phyloP scores from a whole-genome alignment of 2,329 filamentous ascomycete genomes.

The Paraphoma chrysanthemicola region DNA sequence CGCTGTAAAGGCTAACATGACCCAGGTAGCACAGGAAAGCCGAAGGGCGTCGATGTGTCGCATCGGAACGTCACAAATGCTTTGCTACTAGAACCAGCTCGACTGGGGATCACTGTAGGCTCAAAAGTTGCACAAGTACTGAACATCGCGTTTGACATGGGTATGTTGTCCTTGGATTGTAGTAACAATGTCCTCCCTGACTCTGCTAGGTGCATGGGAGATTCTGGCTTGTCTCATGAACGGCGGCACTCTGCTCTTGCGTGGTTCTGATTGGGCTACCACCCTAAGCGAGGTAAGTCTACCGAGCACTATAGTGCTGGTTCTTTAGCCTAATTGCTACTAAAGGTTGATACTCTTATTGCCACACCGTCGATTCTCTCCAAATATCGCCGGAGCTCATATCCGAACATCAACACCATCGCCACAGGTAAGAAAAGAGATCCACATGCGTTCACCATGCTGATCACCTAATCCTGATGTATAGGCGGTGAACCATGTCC shows the following conservation, averaged over 20 bases:
- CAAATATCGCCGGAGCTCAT: conserved; percentile 56
- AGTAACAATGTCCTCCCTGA: not conserved
- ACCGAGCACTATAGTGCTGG: not conserved
- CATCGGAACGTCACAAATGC: conserved; percentile 64
- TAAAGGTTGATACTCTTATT: conserved; percentile 60
- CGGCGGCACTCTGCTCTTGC: conserved; percentile 62
- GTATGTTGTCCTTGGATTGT: conserved; percentile 28
- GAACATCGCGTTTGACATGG: conserved; percentile 68
- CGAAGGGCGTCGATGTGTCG: conserved; percentile 66
- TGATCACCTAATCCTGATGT: not conserved
- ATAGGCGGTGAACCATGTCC: conserved; percentile 58
- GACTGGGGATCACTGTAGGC: conserved; percentile 58
- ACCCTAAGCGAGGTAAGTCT: conserved; percentile 55
- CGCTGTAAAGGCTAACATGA: not conserved
- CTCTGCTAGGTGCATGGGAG: conserved; percentile 62
- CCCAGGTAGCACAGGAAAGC: conserved; percentile 60
- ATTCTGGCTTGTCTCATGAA: conserved; percentile 65
- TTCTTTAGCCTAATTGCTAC: not conserved
- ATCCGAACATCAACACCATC: conserved; percentile 60
- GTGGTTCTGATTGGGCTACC: conserved; percentile 59
- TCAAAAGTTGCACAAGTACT: conserved; percentile 63
- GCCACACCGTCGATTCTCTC: conserved; percentile 63
- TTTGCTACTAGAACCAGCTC: conserved; percentile 59
- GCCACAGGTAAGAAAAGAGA: conserved; percentile 52
- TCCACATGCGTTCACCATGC: not conserved